Base-by-base conservation (phyloP, 129 eudicot genomes). In the Pittosporum tobira region DNA sequence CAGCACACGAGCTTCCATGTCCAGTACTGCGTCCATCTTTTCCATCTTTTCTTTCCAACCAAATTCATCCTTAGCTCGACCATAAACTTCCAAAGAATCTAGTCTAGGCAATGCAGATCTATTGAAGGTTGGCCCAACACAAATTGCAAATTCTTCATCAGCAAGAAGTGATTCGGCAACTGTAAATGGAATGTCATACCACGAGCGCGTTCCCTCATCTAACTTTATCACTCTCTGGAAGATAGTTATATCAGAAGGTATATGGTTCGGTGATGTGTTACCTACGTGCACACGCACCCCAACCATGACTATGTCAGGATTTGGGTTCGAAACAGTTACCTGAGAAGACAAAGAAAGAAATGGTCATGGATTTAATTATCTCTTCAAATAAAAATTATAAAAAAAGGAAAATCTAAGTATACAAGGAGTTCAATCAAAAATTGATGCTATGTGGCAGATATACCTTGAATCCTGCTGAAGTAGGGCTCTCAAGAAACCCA, bases 41-140 rank as follows among this genome's bases (percentile, higher is more conserved):
- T 91, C 99, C 94, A 91, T 91, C 82, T 91, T 91, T 79, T 91
- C 99, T 45, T 91, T 91, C 99, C 99, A 91, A 44, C 99, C 99
- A 76, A 86, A 91, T 56, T 91, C 99, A 79, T 91, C 99, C 77
- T 91, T 91, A 18, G 94, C 88, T 21, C 96, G 85, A 50, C 99
- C 99, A 72, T 91, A 91, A 60, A 91, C 81, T 70, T 91, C 99
- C 56, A 91, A 66, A 6, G 94, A 78, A 63, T 91, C 99, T 56
- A 91, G 81, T 71, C 99, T 76, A 31, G 99, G 88, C 63, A 81
- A 59, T 45, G 88, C 73, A 50, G 99, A 77, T 34, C 91, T 85
- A 61, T 74, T 81, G 62, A 79, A 87, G 58, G 96, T 83, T 25
- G 90, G 83, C 10, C 99, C 96, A 65, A 91, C 56, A 28, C 78